Evolutionary conservation across 352 stramenopile genomes (phyloP), one percentile per base, ranked within the genome.

Genomic region (Pythium coloratum): DNA sequence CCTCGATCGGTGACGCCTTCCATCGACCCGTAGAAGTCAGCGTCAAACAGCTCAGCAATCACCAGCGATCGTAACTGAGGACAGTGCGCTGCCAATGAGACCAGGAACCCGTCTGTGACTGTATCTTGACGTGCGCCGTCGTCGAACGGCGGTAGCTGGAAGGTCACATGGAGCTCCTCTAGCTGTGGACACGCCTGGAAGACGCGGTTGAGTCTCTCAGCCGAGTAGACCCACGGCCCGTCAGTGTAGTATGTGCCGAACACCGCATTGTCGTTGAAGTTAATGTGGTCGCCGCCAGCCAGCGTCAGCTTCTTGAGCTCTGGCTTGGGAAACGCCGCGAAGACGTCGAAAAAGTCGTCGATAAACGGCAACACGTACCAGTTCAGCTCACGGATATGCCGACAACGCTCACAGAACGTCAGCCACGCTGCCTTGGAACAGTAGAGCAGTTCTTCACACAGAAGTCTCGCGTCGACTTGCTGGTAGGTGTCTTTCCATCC

Each of bases 361-460:
- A 80, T 77, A 55, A 88, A 91, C 0, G 82, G 82, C 44, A 91
- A 69, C 16, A 89, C 69, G n/a, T 84, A 75, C 82, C 82, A 91
- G 56, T 82, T 86, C 65, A 91, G 86, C 64, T 89, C 82, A 9
- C 78, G 70, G 51, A 91, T 55, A 0, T 58, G 40, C 18, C 66
- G 56, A 32, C 82, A 88, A 4, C 63, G 67, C 9, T 62, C 55
- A 42, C 80, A 87, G 54, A 89, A 91, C 2, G 33, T 44, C 6
- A 68, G 75, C 80, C 80, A 89, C 3, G 81, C 65, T 6, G 30
- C 2, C 53, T 59, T 62, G n/a, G 65, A 71, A 53, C 65, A 67
- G 59, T 64, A 71, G 16, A 71, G 42, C 9, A 67, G 59, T 28
- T 71, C 65, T 64, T 26, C 75, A 64, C 10, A 69, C 46, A 14